These are phyloP conservation scores for Arachis stenosperma DNA, from an alignment of 306 rosid genomes.

Conservation along the genomic window DNA sequence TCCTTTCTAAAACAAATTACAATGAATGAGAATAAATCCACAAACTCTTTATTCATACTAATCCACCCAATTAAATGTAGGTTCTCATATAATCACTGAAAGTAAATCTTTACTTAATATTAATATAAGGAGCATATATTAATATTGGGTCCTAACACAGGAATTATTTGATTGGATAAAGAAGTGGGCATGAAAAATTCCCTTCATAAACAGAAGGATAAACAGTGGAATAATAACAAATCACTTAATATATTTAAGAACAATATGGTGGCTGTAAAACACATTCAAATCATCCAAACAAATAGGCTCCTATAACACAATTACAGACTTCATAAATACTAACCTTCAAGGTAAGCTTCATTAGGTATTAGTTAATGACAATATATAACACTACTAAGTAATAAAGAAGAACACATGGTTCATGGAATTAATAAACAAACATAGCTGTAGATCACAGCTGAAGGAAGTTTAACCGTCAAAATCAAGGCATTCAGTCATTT, in stretches of 20 bases:
- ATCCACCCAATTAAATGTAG: too few relatives aligned
- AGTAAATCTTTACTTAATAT: too few relatives aligned
- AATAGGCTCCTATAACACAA: slow-evolving; percentile 45
- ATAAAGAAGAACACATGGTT: slow-evolving; percentile 29
- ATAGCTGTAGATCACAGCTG: slow-evolving; percentile 36
- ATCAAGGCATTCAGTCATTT: slow-evolving; percentile 39
- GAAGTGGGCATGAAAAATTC: background rate
- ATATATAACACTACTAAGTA: slow-evolving; percentile 32
- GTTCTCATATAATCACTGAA: too few relatives aligned
- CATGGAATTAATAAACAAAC: slow-evolving; percentile 40
- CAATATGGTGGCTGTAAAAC: slow-evolving; percentile 34
- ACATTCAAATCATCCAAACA: slow-evolving; percentile 47
- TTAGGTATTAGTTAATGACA: slow-evolving; percentile 44
- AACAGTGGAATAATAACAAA: slow-evolving; percentile 11
- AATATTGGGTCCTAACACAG: background rate
- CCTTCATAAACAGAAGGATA: background rate
- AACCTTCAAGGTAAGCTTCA: slow-evolving; percentile 47
- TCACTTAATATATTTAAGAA: slow-evolving; percentile 19
- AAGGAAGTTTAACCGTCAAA: slow-evolving; percentile 43
- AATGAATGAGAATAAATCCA: too few relatives aligned
- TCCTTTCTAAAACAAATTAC: too few relatives aligned
- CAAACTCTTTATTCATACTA: too few relatives aligned
- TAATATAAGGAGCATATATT: too few relatives aligned
- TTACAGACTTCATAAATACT: slow-evolving; percentile 55
- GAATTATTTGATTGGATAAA: background rate